Conservation (phyloP, 75 land plant genomes). For the Isoetes taiwanensis region DNA sequence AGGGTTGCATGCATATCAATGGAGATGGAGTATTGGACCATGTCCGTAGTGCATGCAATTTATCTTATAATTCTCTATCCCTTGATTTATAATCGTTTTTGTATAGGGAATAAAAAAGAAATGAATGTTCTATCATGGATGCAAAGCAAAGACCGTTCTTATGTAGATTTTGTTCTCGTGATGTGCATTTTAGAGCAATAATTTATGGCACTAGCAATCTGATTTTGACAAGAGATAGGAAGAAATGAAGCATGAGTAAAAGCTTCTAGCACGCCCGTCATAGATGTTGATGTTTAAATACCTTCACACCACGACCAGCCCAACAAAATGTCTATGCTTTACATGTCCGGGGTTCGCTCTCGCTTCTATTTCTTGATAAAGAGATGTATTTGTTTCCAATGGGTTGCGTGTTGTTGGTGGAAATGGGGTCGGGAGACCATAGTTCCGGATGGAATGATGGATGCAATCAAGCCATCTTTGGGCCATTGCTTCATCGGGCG, state of each 20-base stretch:
- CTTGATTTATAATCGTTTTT: too few species aligned
- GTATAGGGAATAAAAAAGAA: too few species aligned
- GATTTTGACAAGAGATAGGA: too few species aligned
- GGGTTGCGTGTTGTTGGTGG: conserved; percentile 71
- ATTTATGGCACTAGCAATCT: too few species aligned
- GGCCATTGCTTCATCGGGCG: conserved; percentile 95
- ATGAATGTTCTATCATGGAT: too few species aligned
- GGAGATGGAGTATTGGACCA: conserved; percentile 99
- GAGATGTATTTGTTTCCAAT: not conserved
- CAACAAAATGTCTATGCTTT: too few species aligned
- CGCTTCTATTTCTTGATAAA: not conserved
- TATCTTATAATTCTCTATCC: not conserved
- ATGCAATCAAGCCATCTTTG: conserved; percentile 81
- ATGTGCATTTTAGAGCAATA: too few species aligned
- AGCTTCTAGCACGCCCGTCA: too few species aligned
- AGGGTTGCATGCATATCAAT: conserved; percentile 93
- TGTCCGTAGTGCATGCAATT: conserved; percentile 43
- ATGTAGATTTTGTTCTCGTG: too few species aligned
- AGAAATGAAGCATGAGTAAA: too few species aligned
- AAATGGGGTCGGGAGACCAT: conserved; percentile 67
- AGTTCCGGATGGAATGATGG: conserved; percentile 76
- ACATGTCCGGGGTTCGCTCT: not conserved
- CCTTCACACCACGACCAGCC: too few species aligned
- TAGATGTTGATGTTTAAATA: too few species aligned
- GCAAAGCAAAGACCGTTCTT: not conserved